Percentiles rank a stretch among this genome's conserved stretches.
These are phyloP conservation scores for Sedum album DNA, from an alignment of 164 flowering plant species.

Conservation along the genomic window DNA sequence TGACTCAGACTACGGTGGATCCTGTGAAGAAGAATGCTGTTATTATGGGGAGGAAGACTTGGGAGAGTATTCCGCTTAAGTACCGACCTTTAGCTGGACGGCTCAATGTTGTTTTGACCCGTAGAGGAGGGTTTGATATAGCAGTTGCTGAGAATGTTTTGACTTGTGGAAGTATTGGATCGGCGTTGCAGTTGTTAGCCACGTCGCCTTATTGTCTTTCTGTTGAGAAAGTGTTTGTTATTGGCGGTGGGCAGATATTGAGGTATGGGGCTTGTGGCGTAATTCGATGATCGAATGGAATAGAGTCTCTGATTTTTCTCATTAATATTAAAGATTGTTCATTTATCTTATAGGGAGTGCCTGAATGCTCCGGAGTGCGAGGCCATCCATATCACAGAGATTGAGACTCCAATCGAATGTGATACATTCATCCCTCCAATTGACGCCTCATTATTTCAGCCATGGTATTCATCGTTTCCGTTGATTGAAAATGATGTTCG, in stretches of 20 bases:
- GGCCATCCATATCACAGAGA: conserved; percentile 82
- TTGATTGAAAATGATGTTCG: conserved; percentile 56
- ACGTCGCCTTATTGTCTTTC: conserved; percentile 71
- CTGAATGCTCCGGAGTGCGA: conserved; percentile 74
- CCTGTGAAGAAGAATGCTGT: conserved; percentile 81
- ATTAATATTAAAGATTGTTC: not conserved
- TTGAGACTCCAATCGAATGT: conserved; percentile 65
- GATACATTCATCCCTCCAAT: conserved; percentile 81
- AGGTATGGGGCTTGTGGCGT: conserved; percentile 31
- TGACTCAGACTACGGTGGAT: conserved; percentile 60
- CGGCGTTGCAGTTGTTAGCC: conserved; percentile 71
- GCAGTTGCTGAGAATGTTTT: conserved; percentile 81
- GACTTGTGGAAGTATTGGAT: conserved; percentile 66
- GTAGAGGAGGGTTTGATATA: conserved; percentile 66
- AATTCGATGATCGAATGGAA: conserved; percentile 2
- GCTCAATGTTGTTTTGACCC: conserved; percentile 85
- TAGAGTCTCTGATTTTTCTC: not conserved
- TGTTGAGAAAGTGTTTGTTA: conserved; percentile 76
- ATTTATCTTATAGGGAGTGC: conserved; percentile 17
- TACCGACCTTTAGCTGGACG: conserved; percentile 81
- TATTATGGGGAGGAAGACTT: conserved; percentile 92
- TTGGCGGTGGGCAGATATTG: conserved; percentile 85
- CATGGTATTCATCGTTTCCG: conserved; percentile 86
- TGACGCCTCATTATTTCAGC: conserved; percentile 54
- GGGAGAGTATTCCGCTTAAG: conserved; percentile 81